Evolutionary conservation across 352 stramenopile genomes (phyloP).

Genomic region (Phytopythium oedochilum): DNA sequence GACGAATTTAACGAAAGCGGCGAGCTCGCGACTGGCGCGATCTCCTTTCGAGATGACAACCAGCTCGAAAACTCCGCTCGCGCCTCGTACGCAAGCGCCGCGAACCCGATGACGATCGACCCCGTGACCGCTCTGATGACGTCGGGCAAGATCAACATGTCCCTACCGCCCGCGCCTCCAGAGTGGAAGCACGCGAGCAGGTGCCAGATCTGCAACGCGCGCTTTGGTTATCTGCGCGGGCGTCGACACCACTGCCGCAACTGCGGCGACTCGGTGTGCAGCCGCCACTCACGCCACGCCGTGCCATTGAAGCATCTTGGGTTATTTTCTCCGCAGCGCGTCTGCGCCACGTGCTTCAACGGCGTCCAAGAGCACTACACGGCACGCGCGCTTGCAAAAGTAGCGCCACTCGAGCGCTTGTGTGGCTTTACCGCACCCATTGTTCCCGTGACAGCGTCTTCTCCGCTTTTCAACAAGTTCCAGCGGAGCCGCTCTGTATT

Average conservation of each 20-base stretch:
- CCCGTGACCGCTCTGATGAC: constrained; percentile 5
- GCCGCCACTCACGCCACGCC: constrained; percentile 53
- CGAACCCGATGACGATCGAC: not conserved
- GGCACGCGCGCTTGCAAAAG: constrained; percentile 20
- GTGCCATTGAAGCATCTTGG: constrained; percentile 58
- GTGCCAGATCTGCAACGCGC: constrained; percentile 62
- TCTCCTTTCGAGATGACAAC: not conserved
- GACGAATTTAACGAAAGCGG: not conserved
- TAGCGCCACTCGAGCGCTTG: constrained; percentile 12
- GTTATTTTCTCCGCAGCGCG: constrained; percentile 49
- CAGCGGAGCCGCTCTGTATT: constrained; percentile 1
- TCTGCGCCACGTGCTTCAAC: constrained; percentile 63
- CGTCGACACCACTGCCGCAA: constrained; percentile 76
- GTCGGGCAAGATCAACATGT: constrained; percentile 10
- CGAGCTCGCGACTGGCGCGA: not conserved
- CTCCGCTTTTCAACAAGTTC: not conserved
- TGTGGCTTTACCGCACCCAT: constrained; percentile 7
- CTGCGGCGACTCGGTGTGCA: constrained; percentile 76
- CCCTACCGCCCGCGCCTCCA: constrained; percentile 17
- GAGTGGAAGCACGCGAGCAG: constrained; percentile 51
- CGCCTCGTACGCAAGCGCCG: not conserved
- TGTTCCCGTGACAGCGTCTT: constrained; percentile 14
- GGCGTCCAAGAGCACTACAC: constrained; percentile 49
- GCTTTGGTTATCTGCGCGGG: constrained; percentile 75
- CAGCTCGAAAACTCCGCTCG: not conserved